phyloP scores from a whole-genome alignment of 2,329 filamentous ascomycete genomes.

The Pyrenophora tritici-repentis region DNA sequence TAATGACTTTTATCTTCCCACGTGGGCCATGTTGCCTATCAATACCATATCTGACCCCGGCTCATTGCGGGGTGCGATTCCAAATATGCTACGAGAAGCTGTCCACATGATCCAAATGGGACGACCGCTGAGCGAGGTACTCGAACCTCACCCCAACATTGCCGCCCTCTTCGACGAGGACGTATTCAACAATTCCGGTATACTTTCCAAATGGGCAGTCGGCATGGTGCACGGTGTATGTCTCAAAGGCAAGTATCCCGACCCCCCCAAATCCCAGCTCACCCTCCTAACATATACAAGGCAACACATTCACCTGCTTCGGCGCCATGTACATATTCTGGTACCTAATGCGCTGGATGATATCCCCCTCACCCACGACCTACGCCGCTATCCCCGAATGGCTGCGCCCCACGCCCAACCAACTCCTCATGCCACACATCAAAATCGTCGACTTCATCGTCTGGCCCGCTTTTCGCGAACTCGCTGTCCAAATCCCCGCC shows the following conservation, averaged over 20 bases:
- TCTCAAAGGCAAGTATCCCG: conserved; percentile 20
- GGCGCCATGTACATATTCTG: conserved; percentile 31
- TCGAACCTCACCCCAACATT: conserved; percentile 29
- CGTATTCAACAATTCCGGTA: conserved; percentile 22
- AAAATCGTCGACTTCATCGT: conserved; percentile 27
- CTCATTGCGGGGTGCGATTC: conserved; percentile 16
- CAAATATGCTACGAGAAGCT: conserved; percentile 18
- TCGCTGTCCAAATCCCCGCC: conserved; percentile 28
- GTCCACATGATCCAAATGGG: conserved; percentile 19
- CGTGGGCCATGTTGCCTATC: conserved; percentile 33
- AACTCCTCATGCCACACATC: conserved; percentile 35
- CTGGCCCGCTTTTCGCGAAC: conserved; percentile 34
- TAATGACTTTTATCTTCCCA: conserved; percentile 27
- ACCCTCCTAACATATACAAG: too few relatives aligned
- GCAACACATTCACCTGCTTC: conserved; percentile 31
- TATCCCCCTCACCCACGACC: conserved; percentile 29
- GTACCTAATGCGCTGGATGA: conserved; percentile 35
- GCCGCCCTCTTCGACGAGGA: conserved; percentile 28
- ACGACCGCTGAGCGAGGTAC: conserved; percentile 12
- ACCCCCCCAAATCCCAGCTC: too few relatives aligned
- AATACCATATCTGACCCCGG: conserved; percentile 29
- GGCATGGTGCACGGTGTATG: conserved; percentile 28
- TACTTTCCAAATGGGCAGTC: conserved; percentile 28
- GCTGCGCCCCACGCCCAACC: conserved; percentile 33
- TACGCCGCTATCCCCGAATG: conserved; percentile 31